phyloP scores from a whole-genome alignment of 352 stramenopile genomes.

The Phytopythium chamaehyphon region DNA sequence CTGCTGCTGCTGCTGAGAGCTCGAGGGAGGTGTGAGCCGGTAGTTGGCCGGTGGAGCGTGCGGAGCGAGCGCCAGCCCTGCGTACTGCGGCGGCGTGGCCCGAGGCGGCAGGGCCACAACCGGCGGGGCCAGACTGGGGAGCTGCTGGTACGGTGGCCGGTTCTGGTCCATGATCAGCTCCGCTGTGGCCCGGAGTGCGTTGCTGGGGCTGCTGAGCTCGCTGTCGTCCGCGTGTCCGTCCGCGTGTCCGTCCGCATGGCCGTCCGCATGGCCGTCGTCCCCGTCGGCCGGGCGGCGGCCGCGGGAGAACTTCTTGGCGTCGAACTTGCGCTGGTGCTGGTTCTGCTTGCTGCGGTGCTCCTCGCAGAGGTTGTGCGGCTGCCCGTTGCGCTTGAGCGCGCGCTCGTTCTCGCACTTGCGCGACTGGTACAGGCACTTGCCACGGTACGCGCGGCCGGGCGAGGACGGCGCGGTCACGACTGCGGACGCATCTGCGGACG shows the following conservation, averaged over 20 bases:
- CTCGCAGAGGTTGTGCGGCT: conserved; percentile 76
- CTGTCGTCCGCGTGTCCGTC: conserved; percentile 5
- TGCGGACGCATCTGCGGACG: not conserved
- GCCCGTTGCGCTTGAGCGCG: conserved; percentile 73
- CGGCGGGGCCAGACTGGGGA: not conserved
- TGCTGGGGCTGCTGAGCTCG: conserved; percentile 1
- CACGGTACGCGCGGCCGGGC: conserved; percentile 28
- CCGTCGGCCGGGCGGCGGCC: conserved; percentile 29
- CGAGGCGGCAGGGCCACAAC: conserved; percentile 1
- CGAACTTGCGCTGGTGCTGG: conserved; percentile 80
- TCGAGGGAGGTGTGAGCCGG: not conserved
- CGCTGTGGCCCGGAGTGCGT: not conserved
- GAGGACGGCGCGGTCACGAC: not conserved
- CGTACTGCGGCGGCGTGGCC: conserved; percentile 1
- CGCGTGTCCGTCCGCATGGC: conserved; percentile 1
- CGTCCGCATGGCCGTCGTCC: conserved; percentile 14
- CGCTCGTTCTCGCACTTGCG: conserved; percentile 81
- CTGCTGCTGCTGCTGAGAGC: not conserved
- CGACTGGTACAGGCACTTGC: conserved; percentile 73
- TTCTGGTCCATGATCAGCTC: not conserved
- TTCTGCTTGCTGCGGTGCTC: conserved; percentile 77
- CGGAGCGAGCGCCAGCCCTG: not conserved
- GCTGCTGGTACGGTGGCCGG: not conserved
- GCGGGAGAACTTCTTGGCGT: conserved; percentile 73
- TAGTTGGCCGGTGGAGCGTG: not conserved